Conservation (phyloP, 495 filamentous ascomycete species). For the Daldinia loculata region DNA sequence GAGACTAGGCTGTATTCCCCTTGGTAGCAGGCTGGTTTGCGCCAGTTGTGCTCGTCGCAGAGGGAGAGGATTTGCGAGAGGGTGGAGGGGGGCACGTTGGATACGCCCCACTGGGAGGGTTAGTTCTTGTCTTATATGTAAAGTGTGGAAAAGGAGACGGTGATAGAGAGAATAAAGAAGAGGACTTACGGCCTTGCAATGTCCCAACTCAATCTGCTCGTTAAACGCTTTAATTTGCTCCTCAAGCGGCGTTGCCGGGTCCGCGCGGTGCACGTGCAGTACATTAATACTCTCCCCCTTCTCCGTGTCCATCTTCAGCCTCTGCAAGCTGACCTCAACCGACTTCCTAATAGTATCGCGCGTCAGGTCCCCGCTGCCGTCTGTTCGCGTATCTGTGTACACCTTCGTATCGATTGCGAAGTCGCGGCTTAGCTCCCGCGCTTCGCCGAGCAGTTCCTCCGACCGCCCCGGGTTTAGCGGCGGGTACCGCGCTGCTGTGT, state of each 20-base stretch:
- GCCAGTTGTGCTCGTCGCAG: conserved; percentile 50
- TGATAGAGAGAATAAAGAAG: too few relatives aligned
- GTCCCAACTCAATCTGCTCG: conserved; percentile 40
- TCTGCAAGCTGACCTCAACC: conserved; percentile 23
- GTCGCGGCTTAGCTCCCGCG: conserved; percentile 35
- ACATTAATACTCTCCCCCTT: conserved; percentile 28
- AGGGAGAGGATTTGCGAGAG: conserved; percentile 49
- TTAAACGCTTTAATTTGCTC: conserved; percentile 47
- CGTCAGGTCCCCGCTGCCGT: conserved; percentile 37
- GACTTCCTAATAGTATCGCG: conserved; percentile 20
- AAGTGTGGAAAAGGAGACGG: background rate
- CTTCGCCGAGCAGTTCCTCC: conserved; percentile 55
- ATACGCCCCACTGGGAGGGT: conserved; percentile 47
- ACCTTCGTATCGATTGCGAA: conserved; percentile 59
- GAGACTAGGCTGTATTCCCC: conserved; percentile 55
- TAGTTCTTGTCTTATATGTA: background rate
- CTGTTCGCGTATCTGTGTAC: conserved; percentile 36
- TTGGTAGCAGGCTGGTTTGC: conserved; percentile 53
- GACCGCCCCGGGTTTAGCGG: conserved; percentile 52
- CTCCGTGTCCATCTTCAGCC: conserved; percentile 24
- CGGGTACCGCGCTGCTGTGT: conserved; percentile 58
- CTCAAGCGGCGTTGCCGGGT: conserved; percentile 47
- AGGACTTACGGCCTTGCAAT: conserved; percentile 39
- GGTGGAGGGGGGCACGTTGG: conserved; percentile 49
- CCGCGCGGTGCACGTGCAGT: conserved; percentile 49